Evolutionary conservation across 441 rosid species (phyloP).

Genomic region (Erodium moschatum): DNA sequence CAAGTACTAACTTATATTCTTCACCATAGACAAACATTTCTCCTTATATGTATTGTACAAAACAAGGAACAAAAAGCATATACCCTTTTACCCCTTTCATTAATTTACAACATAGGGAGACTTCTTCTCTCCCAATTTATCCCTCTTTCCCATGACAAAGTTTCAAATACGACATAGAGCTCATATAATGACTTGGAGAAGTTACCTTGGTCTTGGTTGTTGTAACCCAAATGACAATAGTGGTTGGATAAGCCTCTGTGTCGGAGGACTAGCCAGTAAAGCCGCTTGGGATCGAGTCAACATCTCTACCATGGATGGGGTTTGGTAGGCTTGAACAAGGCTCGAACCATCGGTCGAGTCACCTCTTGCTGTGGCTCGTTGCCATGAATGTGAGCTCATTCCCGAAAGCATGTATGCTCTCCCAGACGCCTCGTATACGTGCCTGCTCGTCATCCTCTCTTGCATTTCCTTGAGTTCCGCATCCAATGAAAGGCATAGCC

Average conservation of each 20-base stretch:
- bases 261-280: slow-evolving; percentile 53
- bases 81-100: slow-evolving; percentile 34
- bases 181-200: not conserved
- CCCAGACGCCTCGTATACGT: slow-evolving; percentile 82
- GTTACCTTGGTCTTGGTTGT: slow-evolving; percentile 72
- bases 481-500: slow-evolving; percentile 68
- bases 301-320: slow-evolving; percentile 95
- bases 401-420: slow-evolving; percentile 96
- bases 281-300: slow-evolving; percentile 68
- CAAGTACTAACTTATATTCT: slow-evolving; percentile 34
- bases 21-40: slow-evolving; percentile 20
- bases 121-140: slow-evolving; percentile 21
- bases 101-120: slow-evolving; percentile 39
- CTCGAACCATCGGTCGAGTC: slow-evolving; percentile 81
- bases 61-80: slow-evolving; percentile 21
- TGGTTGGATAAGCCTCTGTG: slow-evolving; percentile 64
- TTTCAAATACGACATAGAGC: too few relatives aligned
- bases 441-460: slow-evolving; percentile 41
- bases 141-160: slow-evolving; percentile 25
- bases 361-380: slow-evolving; percentile 97
- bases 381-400: slow-evolving; percentile 99
- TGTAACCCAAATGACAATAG: slow-evolving; percentile 37
- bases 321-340: slow-evolving; percentile 72
- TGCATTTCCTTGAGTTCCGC: slow-evolving; percentile 63
- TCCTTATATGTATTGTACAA: slow-evolving; percentile 33